A percentile compares a stretch with the other conserved stretches of the same genome.
These are phyloP conservation scores for Arabis alpina DNA, from an alignment of 345 rosid species.

Conservation along the genomic window DNA sequence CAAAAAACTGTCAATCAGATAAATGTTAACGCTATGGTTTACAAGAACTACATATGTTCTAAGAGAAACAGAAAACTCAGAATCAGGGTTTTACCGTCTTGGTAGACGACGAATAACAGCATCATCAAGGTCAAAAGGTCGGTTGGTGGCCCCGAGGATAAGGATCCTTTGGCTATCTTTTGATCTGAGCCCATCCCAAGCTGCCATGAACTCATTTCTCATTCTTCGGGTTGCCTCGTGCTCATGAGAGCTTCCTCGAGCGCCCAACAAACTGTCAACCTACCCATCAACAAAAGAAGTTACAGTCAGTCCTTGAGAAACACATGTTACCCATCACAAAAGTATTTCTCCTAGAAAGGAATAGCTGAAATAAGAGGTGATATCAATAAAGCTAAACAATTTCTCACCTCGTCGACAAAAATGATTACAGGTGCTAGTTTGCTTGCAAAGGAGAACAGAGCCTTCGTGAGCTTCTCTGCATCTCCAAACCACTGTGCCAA, in stretches of 20 bases:
- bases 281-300: constrained; percentile 32
- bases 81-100: constrained; percentile 63
- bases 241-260: constrained; percentile 94
- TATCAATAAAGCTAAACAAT: constrained; percentile 15
- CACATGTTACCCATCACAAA: background rate
- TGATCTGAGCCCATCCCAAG: constrained; percentile 98
- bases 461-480: constrained; percentile 97
- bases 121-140: constrained; percentile 99
- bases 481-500: constrained; percentile 95
- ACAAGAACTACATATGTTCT: background rate
- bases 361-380: background rate
- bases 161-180: constrained; percentile 96
- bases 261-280: constrained; percentile 98
- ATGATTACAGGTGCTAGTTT: constrained; percentile 92
- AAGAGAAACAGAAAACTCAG: background rate
- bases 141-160: constrained; percentile 96
- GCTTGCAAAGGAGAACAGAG: constrained; percentile 93
- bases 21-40: background rate
- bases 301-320: background rate
- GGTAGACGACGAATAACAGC: constrained; percentile 98
- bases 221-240: constrained; percentile 98
- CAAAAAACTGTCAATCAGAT: constrained; percentile 24
- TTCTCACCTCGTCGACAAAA: constrained; percentile 93
- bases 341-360: background rate
- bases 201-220: constrained; percentile 99